Evolutionary conservation across 768 basidiomycete species (phyloP).

Genomic region (Tricholoma furcatifolium): DNA sequence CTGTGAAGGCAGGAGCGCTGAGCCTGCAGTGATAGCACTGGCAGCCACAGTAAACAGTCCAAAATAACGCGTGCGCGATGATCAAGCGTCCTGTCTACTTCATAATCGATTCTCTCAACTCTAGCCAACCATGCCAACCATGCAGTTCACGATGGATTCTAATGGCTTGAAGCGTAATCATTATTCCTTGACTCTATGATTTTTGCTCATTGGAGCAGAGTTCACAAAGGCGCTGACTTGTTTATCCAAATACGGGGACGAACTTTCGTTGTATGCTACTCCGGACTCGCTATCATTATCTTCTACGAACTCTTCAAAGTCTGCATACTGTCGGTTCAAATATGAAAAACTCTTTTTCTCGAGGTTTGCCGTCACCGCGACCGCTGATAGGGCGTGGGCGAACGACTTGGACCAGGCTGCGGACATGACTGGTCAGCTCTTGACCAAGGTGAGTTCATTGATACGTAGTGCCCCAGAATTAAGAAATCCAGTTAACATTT

Average conservation of each 20-base stretch:
- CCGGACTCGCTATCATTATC: slow-evolving; percentile 62
- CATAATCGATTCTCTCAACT: background rate
- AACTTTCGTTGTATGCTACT: slow-evolving; percentile 68
- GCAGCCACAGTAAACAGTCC: background rate
- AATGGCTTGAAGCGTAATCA: slow-evolving; percentile 49
- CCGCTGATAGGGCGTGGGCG: slow-evolving; percentile 16
- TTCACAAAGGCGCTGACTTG: slow-evolving; percentile 76
- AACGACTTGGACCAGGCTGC: slow-evolving; percentile 35
- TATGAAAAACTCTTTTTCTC: slow-evolving; percentile 70
- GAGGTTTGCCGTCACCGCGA: slow-evolving; percentile 47
- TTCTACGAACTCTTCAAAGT: slow-evolving; percentile 75
- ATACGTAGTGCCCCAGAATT: background rate
- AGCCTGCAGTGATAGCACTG: background rate
- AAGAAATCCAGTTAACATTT: background rate
- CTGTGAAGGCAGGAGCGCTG: too few species aligned
- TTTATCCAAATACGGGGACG: slow-evolving; percentile 81
- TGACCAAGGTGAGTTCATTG: slow-evolving; percentile 55
- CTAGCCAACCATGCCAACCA: slow-evolving; percentile 22
- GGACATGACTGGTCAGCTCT: slow-evolving; percentile 61
- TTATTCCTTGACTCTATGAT: slow-evolving; percentile 9
- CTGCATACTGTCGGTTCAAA: slow-evolving; percentile 80
- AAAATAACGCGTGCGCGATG: slow-evolving; percentile 1
- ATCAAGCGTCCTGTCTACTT: too few species aligned
- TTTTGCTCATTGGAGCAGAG: slow-evolving; percentile 40
- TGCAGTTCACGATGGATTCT: slow-evolving; percentile 71